phyloP scores from a whole-genome alignment of 139 green algal species.

The Chlamydomonas eustigma region DNA sequence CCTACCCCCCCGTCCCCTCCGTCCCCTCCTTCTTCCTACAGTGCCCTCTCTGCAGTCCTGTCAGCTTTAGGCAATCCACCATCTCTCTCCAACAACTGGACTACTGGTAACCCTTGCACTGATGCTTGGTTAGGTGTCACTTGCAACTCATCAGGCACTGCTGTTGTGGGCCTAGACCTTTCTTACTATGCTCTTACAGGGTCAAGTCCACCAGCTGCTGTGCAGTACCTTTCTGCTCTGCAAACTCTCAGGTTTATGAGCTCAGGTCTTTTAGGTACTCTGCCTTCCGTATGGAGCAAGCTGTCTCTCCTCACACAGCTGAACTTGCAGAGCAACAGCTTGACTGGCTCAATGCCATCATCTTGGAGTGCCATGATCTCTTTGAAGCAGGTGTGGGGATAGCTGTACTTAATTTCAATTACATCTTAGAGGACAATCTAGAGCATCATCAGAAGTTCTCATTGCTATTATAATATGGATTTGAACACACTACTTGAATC shows the following conservation, averaged over 20 bases:
- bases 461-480: too few species aligned
- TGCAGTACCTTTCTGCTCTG: neutral
- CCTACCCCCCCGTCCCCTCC: neutral
- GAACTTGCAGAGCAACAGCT: constrained; percentile 4
- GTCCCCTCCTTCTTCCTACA: neutral
- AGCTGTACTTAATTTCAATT: too few species aligned
- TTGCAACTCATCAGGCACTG: neutral
- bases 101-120: neutral
- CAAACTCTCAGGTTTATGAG: neutral
- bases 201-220: neutral
- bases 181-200: neutral
- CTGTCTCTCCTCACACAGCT: constrained; percentile 3
- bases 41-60: neutral
- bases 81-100: neutral
- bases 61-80: neutral
- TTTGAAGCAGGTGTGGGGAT: too few species aligned
- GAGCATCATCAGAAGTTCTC: too few species aligned
- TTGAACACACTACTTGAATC: too few species aligned
- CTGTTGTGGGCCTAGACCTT: neutral
- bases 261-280: neutral
- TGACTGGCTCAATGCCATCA: neutral
- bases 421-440: too few species aligned
- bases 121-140: neutral
- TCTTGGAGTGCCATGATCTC: neutral
- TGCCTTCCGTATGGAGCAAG: neutral